Evolutionary conservation across 2,329 filamentous ascomycete species (phyloP).

Genomic region (Exophiala xenobiotica): DNA sequence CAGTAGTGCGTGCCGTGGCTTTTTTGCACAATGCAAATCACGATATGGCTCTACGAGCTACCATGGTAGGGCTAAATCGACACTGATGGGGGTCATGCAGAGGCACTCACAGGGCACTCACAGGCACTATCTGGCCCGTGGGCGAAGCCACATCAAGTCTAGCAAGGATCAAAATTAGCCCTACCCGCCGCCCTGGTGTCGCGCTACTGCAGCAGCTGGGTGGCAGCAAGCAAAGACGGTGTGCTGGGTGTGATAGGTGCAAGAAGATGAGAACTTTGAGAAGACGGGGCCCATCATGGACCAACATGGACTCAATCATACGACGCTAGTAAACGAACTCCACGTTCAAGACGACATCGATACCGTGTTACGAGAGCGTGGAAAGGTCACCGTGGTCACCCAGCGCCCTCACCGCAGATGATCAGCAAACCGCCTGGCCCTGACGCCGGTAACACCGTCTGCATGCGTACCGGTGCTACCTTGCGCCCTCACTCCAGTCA

Average conservation of each 20-base stretch:
- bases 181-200: slow-evolving; percentile 8
- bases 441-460: slow-evolving; percentile 18
- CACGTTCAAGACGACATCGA: slow-evolving; percentile 8
- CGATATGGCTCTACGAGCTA: not conserved
- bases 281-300: too few species aligned
- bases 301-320: slow-evolving; percentile 4
- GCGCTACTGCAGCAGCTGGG: slow-evolving; percentile 5
- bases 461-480: slow-evolving; percentile 20
- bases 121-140: not conserved
- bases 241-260: too few species aligned
- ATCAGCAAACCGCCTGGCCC: slow-evolving; percentile 9
- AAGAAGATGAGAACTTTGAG: too few species aligned
- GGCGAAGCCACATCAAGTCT: not conserved
- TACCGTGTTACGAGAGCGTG: slow-evolving; percentile 10
- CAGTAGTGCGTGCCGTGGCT: slow-evolving; percentile 1
- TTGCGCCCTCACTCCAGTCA: slow-evolving; percentile 2
- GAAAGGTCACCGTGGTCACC: too few species aligned
- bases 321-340: slow-evolving; percentile 18
- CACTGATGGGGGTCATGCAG: too few species aligned
- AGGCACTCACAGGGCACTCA: too few species aligned
- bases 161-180: slow-evolving; percentile 13
- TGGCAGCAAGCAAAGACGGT: not conserved
- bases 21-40: slow-evolving; percentile 1
- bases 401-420: slow-evolving; percentile 15
- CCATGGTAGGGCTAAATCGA: not conserved